Percentiles rank a stretch among this genome's conserved stretches.
phyloP scores from a whole-genome alignment of 2,329 filamentous ascomycete genomes.

The Verticillium nonalfalfae region DNA sequence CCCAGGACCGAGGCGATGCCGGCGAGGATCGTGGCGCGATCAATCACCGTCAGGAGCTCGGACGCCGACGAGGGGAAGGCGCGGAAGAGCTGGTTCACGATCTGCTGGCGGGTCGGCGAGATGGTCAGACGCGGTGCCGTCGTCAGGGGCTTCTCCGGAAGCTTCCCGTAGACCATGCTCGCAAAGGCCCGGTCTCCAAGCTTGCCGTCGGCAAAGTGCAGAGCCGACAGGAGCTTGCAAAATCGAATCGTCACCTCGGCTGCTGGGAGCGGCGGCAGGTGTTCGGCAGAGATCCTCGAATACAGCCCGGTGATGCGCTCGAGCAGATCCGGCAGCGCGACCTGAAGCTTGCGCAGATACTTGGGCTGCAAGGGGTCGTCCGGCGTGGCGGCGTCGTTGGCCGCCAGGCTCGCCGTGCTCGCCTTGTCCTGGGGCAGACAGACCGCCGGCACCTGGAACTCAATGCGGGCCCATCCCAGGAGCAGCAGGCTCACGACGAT shows the following conservation, averaged over 20 bases:
- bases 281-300: slow-evolving; percentile 62
- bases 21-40: slow-evolving; percentile 72
- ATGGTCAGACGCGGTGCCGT: slow-evolving; percentile 51
- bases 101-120: slow-evolving; percentile 53
- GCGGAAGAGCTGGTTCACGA: slow-evolving; percentile 58
- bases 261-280: slow-evolving; percentile 62
- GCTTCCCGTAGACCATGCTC: slow-evolving; percentile 57
- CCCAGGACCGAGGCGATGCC: slow-evolving; percentile 86
- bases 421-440: slow-evolving; percentile 47
- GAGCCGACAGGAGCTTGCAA: slow-evolving; percentile 59
- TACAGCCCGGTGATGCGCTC: slow-evolving; percentile 72
- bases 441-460: slow-evolving; percentile 68
- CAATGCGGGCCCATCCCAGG: slow-evolving; percentile 75
- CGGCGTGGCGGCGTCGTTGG: slow-evolving; percentile 17
- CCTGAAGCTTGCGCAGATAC: slow-evolving; percentile 47
- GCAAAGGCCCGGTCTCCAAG: slow-evolving; percentile 55
- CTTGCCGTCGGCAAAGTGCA: slow-evolving; percentile 60
- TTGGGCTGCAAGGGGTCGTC: slow-evolving; percentile 40
- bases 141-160: slow-evolving; percentile 42
- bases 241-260: slow-evolving; percentile 71
- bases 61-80: slow-evolving; percentile 63
- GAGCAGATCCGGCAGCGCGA: slow-evolving; percentile 64
- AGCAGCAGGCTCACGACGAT: slow-evolving; percentile 78
- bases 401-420: slow-evolving; percentile 9
- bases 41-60: slow-evolving; percentile 64